Percentiles rank a stretch among this genome's conserved stretches.
These are phyloP conservation scores for Parsonsia alboflavescens DNA, from an alignment of 257 asterid species.

Conservation along the genomic window DNA sequence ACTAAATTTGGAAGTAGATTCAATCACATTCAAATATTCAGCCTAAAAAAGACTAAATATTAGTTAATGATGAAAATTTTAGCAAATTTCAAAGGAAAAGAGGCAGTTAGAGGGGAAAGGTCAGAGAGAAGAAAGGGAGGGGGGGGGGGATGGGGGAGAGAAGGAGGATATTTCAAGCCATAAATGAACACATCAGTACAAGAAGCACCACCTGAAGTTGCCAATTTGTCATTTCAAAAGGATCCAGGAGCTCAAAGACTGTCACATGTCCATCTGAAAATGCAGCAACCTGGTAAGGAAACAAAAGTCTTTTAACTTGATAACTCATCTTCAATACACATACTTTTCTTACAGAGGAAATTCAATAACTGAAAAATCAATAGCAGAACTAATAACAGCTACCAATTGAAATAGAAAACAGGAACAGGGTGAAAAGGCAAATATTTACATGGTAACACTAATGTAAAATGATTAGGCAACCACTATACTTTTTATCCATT, in stretches of 20 bases:
- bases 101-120: not conserved
- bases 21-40: slow-evolving; percentile 75
- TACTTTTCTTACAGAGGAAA: not conserved
- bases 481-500: not conserved
- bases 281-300: slow-evolving; percentile 63
- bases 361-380: no score
- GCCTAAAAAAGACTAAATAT: slow-evolving; percentile 39
- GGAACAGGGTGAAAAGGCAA: not conserved
- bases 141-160: no score
- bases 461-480: no score
- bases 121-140: not conserved
- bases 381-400: not conserved
- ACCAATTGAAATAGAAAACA: not conserved
- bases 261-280: slow-evolving; percentile 78
- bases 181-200: not conserved
- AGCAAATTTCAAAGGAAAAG: not conserved
- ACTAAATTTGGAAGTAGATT: slow-evolving; percentile 63
- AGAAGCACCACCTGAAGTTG: slow-evolving; percentile 77
- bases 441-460: not conserved
- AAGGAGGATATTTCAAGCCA: not conserved
- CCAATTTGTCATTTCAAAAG: slow-evolving; percentile 83
- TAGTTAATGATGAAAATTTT: not conserved
- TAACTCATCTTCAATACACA: not conserved
- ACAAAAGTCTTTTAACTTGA: not conserved
- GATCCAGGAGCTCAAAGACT: slow-evolving; percentile 72